Conservation (phyloP, 345 rosid genomes). For the Citrus mangshanensis region DNA sequence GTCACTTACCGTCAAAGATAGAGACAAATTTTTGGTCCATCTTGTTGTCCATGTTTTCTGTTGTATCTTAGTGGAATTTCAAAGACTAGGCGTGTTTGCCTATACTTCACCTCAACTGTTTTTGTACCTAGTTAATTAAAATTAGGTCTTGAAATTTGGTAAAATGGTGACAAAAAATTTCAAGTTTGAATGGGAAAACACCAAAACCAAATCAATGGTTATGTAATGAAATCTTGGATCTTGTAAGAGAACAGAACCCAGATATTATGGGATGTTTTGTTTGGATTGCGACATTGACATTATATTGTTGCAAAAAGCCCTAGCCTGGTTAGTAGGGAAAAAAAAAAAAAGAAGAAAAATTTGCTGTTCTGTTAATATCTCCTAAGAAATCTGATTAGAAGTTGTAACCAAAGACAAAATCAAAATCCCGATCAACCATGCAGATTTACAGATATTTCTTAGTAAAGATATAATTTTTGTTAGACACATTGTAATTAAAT, state of each 20-base stretch:
- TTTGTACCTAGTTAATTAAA: neutral
- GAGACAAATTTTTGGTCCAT: neutral
- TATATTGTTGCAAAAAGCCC: neutral
- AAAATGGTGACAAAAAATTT: neutral
- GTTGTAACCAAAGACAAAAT: neutral
- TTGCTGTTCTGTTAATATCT: neutral
- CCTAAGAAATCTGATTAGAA: neutral
- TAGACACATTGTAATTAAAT: too few species aligned
- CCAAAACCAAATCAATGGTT: neutral
- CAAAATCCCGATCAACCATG: neutral
- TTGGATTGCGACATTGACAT: conserved; percentile 11
- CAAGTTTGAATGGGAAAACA: neutral
- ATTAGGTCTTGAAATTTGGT: neutral
- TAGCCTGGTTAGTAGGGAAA: neutral
- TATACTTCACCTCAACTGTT: neutral
- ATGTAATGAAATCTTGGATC: neutral
- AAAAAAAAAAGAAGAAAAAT: too few species aligned
- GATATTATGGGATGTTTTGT: conserved; percentile 21
- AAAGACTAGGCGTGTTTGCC: neutral
- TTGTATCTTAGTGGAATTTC: neutral
- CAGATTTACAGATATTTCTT: neutral
- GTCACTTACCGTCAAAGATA: neutral
- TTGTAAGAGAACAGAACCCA: neutral
- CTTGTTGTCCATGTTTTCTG: neutral
- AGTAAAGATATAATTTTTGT: too few species aligned